These are phyloP conservation scores for Penicillium olsonii DNA, from an alignment of 2,329 filamentous ascomycete species.

Conservation along the genomic window DNA sequence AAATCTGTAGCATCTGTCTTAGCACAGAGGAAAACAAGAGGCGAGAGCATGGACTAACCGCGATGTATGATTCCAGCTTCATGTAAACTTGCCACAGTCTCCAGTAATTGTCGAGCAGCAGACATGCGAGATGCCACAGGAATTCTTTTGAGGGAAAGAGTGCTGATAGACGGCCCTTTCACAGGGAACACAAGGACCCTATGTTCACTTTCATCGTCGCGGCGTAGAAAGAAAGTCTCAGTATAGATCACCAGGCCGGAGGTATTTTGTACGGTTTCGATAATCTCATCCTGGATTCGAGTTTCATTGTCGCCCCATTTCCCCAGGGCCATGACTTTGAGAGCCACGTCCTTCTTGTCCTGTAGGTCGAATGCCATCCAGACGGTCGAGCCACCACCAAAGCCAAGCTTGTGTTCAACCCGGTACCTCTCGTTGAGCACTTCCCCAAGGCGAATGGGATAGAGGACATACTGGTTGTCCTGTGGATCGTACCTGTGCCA, in stretches of 20 bases:
- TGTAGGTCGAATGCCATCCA: constrained; percentile 29
- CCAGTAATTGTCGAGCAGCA: constrained; percentile 29
- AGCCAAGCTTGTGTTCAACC: constrained; percentile 28
- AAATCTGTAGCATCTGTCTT: constrained; percentile 23
- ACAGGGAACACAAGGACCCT: constrained; percentile 27
- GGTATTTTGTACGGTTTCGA: constrained; percentile 17
- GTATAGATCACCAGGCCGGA: constrained; percentile 23
- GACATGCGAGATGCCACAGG: constrained; percentile 29
- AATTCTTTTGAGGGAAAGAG: constrained; percentile 8
- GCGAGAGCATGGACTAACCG: constrained; percentile 17
- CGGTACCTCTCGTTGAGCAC: constrained; percentile 25
- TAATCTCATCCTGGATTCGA: constrained; percentile 23
- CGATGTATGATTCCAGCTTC: constrained; percentile 30
- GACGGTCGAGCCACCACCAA: constrained; percentile 26
- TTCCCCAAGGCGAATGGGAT: constrained; percentile 21
- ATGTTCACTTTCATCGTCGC: constrained; percentile 14
- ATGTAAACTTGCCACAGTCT: constrained; percentile 27
- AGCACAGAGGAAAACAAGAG: constrained; percentile 8
- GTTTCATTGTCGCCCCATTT: constrained; percentile 20
- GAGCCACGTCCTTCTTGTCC: constrained; percentile 22
- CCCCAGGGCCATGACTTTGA: constrained; percentile 25
- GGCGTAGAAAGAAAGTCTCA: constrained; percentile 20
- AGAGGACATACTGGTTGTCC: constrained; percentile 15
- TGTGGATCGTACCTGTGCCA: constrained; percentile 19
- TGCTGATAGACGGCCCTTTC: constrained; percentile 21